Evolutionary conservation across 75 land plant genomes (phyloP).

Genomic region (Picea sitchensis): DNA sequence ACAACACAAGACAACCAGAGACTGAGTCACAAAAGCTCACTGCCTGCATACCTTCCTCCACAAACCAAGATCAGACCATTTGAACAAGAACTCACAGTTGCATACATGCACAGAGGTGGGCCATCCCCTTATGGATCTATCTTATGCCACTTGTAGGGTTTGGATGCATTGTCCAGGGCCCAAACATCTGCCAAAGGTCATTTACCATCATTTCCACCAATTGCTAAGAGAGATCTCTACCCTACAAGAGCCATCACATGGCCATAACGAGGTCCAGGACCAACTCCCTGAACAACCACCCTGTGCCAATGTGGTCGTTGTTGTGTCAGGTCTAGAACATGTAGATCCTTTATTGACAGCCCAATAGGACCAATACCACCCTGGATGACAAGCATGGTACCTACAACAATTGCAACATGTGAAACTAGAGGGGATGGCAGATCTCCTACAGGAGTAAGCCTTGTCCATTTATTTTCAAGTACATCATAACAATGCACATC

Average conservation of each 20-base stretch:
- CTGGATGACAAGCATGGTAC: constrained; percentile 98
- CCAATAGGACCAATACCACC: constrained; percentile 99
- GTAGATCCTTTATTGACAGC: constrained; percentile 90
- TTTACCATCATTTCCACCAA: constrained; percentile 99
- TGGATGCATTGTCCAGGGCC: constrained; percentile 97
- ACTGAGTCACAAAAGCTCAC: no score
- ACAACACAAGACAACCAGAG: no score
- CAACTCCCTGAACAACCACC: constrained; percentile 97
- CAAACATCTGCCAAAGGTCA: constrained; percentile 95
- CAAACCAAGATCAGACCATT: no score
- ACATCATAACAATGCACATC: no score
- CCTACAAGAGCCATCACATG: constrained; percentile 98
- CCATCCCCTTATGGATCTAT: constrained; percentile 92
- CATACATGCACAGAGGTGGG: no score
- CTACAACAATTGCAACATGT: constrained; percentile 95
- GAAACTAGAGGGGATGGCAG: constrained; percentile 91
- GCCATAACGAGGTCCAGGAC: constrained; percentile 98
- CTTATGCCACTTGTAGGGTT: constrained; percentile 96
- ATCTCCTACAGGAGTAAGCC: background rate
- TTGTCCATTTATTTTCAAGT: no score
- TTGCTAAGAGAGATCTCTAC: constrained; percentile 80
- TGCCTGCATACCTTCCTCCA: no score
- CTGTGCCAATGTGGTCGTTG: constrained; percentile 95
- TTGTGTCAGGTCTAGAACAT: constrained; percentile 95
- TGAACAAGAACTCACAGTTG: no score